Evolutionary conservation across 192 early-diverging fungal genomes (phyloP).

Genomic region (Dimargaris verticillata): DNA sequence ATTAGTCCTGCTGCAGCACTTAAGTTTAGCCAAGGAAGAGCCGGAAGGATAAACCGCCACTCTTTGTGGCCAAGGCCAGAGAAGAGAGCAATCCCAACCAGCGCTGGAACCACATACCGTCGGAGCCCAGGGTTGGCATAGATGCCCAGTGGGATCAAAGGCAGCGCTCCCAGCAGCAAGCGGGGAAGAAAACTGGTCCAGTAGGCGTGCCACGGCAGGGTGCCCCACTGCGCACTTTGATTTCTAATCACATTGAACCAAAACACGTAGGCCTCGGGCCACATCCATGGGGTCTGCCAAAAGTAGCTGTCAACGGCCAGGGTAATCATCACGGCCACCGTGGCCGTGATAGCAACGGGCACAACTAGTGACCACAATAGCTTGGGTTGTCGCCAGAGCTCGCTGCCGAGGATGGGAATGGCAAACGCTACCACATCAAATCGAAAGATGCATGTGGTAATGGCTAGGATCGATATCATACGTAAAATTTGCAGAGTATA

Average conservation of each 20-base stretch:
- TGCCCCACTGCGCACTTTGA: constrained; percentile 50
- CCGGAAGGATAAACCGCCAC: constrained; percentile 69
- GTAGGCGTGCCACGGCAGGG: constrained; percentile 46
- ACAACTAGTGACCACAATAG: neutral
- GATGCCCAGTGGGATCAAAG: constrained; percentile 29
- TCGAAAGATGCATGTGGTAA: constrained; percentile 31
- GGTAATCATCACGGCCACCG: constrained; percentile 19
- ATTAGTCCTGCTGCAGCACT: constrained; percentile 31
- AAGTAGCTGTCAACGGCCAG: constrained; percentile 56
- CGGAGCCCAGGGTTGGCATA: constrained; percentile 23
- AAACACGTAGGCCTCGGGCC: constrained; percentile 62
- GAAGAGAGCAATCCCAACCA: constrained; percentile 35
- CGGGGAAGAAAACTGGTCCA: constrained; percentile 43
- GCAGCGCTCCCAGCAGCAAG: constrained; percentile 41
- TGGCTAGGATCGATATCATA: neutral
- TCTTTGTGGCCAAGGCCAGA: constrained; percentile 69
- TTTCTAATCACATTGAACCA: constrained; percentile 58
- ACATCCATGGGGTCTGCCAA: constrained; percentile 43
- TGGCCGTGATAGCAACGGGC: constrained; percentile 8
- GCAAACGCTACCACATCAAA: constrained; percentile 33
- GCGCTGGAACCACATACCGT: constrained; percentile 32
- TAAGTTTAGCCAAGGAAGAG: constrained; percentile 50
- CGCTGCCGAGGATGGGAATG: constrained; percentile 17
- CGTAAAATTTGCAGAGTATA: constrained; percentile 15
- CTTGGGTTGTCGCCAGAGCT: constrained; percentile 14